Base-by-base conservation (phyloP, 1,284 basidiomycete species). In the Paramarasmius palmivorus region DNA sequence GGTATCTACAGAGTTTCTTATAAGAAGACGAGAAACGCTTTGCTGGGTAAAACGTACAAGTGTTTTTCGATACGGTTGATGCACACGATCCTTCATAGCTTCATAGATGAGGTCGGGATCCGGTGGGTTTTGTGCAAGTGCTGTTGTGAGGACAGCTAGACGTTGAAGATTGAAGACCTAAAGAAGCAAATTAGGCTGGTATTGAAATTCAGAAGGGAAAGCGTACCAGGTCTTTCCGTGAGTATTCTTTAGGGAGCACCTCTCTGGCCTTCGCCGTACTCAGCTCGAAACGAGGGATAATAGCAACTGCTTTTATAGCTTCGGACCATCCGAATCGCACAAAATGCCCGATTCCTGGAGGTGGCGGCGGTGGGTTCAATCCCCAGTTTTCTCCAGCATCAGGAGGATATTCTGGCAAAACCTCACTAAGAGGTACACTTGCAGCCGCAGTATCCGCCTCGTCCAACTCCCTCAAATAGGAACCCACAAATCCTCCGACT, bases 101-200 rank as follows among this genome's bases (percentile, higher is more conserved):
- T 99, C 95, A 73, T 96, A 99, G 61, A 99, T 98, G 23, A 99
- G 84, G 39, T 89, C 88, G 0, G 94, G 83, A 68, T 99, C 93
- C 0, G 95, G 95, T 1, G 97, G 96, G 12, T 86, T 86, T 65
- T 91, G 88, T 0, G 87, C 90, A 5, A 99, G 83, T 0, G 97
- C 95, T 1, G 95, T 97, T 1, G 97, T 99, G 53, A 99, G 81
- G n/a, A 99, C 97, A 0, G 97, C 97, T 12, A 99, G 77, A 25
- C 97, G 84, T 72, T 99, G 97, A 50, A 99, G 78, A 70, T 99
- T 99, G 78, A 99, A 99, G 20, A 99, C 88, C 95, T 98, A 66
- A 3, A 8, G n/a, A 9, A 19, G 14, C 46, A 34, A 32, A 57
- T 52, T 32, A 12, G 25, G n/a, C n/a, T 26, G 55, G 48, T 35